phyloP scores from a whole-genome alignment of 495 filamentous ascomycete species.

The Penicillium parvum region DNA sequence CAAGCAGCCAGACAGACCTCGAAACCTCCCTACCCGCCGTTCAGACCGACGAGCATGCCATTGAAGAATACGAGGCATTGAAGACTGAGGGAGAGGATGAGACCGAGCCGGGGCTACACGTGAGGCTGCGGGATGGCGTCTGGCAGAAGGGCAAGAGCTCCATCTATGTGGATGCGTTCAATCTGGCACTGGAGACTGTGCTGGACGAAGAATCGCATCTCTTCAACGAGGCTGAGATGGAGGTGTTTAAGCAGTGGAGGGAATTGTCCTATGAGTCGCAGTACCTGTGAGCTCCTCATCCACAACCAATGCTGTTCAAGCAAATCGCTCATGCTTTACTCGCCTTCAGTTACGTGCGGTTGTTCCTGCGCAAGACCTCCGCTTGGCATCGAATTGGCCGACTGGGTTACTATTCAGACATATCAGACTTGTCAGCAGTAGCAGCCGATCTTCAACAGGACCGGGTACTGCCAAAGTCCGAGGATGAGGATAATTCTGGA shows the following conservation, averaged over 20 bases:
- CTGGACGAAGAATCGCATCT: slow-evolving; percentile 84
- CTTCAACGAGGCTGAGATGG: slow-evolving; percentile 75
- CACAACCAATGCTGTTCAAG: not conserved
- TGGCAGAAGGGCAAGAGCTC: slow-evolving; percentile 70
- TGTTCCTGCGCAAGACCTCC: slow-evolving; percentile 93
- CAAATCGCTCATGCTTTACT: too few species aligned
- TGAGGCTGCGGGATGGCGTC: slow-evolving; percentile 49
- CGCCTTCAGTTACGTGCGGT: slow-evolving; percentile 84
- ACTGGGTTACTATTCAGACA: slow-evolving; percentile 76
- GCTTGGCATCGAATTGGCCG: slow-evolving; percentile 83
- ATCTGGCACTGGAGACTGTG: slow-evolving; percentile 85
- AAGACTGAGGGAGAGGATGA: slow-evolving; percentile 36
- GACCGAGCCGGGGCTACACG: slow-evolving; percentile 34
- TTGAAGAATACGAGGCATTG: slow-evolving; percentile 73
- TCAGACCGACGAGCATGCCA: slow-evolving; percentile 62
- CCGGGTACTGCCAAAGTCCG: slow-evolving; percentile 36
- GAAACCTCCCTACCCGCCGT: slow-evolving; percentile 71
- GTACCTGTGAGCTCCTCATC: slow-evolving; percentile 63
- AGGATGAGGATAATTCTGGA: slow-evolving; percentile 41
- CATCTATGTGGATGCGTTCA: slow-evolving; percentile 97
- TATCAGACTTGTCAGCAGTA: slow-evolving; percentile 64
- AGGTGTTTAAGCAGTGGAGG: slow-evolving; percentile 74
- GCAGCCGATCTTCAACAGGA: slow-evolving; percentile 51
- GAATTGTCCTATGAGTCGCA: slow-evolving; percentile 78
- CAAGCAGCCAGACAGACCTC: slow-evolving; percentile 57